Conservation (phyloP, 192 early-diverging fungal species). For the Jimgerdemannia lactiflua region DNA sequence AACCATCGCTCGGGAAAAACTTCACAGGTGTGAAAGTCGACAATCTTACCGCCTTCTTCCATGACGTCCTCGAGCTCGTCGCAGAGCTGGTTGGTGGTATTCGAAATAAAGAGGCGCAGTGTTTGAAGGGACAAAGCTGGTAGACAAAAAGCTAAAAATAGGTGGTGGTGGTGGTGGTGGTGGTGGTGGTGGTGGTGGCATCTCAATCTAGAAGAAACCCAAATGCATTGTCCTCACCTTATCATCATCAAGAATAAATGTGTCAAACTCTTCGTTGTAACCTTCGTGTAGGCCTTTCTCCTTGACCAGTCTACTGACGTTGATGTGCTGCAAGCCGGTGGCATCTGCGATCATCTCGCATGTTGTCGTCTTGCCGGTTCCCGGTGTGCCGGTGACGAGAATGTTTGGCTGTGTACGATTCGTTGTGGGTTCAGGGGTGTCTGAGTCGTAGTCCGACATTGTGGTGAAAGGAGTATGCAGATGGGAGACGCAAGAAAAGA, state of each 20-base stretch:
- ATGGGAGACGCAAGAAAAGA: background rate
- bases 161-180: too few relatives aligned
- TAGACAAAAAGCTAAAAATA: background rate
- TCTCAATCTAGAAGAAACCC: background rate
- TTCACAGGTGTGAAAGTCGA: conserved; percentile 95
- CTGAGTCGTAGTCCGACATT: background rate
- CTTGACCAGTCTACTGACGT: conserved; percentile 88
- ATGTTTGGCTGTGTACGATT: conserved; percentile 57
- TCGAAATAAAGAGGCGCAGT: too few relatives aligned
- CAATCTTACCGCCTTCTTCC: conserved; percentile 77
- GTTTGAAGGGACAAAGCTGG: background rate
- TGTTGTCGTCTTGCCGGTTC: conserved; percentile 80
- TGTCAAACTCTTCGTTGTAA: conserved; percentile 83
- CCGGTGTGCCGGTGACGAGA: conserved; percentile 83
- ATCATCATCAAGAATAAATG: conserved; percentile 90
- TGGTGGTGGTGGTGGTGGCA: too few relatives aligned
- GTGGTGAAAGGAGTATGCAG: background rate
- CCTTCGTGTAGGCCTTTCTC: conserved; percentile 84
- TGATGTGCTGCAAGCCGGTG: conserved; percentile 71
- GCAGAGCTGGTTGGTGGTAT: conserved; percentile 50
- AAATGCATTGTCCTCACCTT: conserved; percentile 43
- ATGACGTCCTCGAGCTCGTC: conserved; percentile 90
- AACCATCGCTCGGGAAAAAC: conserved; percentile 99
- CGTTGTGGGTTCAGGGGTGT: background rate
- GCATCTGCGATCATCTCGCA: conserved; percentile 77